Evolutionary conservation across 1,284 basidiomycete species (phyloP), one percentile per base, ranked within the genome.

Genomic region (Fistulina hepatica): DNA sequence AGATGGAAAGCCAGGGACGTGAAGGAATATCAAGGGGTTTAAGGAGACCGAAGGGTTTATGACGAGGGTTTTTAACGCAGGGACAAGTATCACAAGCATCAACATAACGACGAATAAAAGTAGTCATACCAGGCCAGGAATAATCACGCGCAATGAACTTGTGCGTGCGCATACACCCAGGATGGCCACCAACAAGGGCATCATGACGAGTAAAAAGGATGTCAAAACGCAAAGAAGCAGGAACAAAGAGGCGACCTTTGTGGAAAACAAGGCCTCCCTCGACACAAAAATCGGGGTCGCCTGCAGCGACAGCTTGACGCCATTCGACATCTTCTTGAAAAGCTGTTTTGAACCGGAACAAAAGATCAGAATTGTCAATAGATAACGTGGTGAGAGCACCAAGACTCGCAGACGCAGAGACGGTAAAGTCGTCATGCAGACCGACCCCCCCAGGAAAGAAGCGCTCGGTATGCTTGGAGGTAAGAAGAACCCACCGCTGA

Each of bases 241-340:
- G 64, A 21, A 66, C 57, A 39, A 52, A 65, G n/a, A 65, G 41
- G 13, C 45, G 41, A 21, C 48, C 50, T 30, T 59, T 50, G 39
- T 58, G 55, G 24, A 54, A 56, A 4, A 62, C 51, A 4, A 65
- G 49, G 19, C 54, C 50, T 33, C 52, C 39, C 23, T 57, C 45
- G 20, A 44, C 30, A 1, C 28, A 31, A 42, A 63, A 60, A 21
- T 53, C 44, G 4, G 46, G 17, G 33, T 55, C 42, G 19, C 56
- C 54, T 23, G 38, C 35, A 3, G 44, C 36, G 0, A 58, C 11
- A 2, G 54, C 57, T 37, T 55, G 46, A 9, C 50, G 44, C 58
- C 59, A 63, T 38, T 55, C 46, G 1, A 36, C 37, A 44, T 61
- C 56, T 9, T 43, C 24, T 13, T 44, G 42, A 32, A 50, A 48